A percentile compares a stretch with the other conserved stretches of the same genome.
Evolutionary conservation across 495 filamentous ascomycete species (phyloP).

Genomic region (Aspergillus steynii): DNA sequence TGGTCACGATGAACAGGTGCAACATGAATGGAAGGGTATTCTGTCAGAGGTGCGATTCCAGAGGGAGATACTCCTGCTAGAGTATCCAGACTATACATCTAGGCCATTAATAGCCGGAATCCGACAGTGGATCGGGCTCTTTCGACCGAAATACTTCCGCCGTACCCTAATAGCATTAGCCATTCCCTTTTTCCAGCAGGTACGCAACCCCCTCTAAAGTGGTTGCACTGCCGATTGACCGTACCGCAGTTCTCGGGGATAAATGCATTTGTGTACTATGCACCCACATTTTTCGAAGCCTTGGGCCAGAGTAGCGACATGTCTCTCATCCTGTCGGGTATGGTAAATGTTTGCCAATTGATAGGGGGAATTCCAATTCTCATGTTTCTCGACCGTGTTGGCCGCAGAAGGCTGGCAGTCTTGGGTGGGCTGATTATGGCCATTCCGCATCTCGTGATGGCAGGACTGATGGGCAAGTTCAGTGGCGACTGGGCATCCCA

Average conservation of each 20-base stretch:
- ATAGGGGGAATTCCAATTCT: constrained; percentile 18
- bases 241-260: constrained; percentile 28
- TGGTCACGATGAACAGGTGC: constrained; percentile 18
- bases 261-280: constrained; percentile 36
- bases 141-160: constrained; percentile 17
- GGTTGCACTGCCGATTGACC: background rate
- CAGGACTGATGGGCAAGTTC: constrained; percentile 20
- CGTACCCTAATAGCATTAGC: constrained; percentile 20
- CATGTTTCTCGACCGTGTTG: constrained; percentile 23
- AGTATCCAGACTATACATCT: constrained; percentile 12
- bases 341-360: constrained; percentile 28
- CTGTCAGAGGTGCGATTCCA: constrained; percentile 25
- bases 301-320: constrained; percentile 25
- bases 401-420: constrained; percentile 24
- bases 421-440: constrained; percentile 21
- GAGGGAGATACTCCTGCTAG: constrained; percentile 13
- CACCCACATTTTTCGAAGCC: constrained; percentile 26
- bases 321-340: constrained; percentile 28
- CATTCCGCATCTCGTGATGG: constrained; percentile 24
- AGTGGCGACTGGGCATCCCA: constrained; percentile 22
- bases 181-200: constrained; percentile 25
- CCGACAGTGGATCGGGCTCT: constrained; percentile 19
- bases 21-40: constrained; percentile 25
- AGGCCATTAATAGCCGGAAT: constrained; percentile 7
- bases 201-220: background rate